Percentiles rank a stretch among this genome's conserved stretches.
Evolutionary conservation across 73 alveolate genomes (phyloP).

Genomic region (Stentor roeselii): DNA sequence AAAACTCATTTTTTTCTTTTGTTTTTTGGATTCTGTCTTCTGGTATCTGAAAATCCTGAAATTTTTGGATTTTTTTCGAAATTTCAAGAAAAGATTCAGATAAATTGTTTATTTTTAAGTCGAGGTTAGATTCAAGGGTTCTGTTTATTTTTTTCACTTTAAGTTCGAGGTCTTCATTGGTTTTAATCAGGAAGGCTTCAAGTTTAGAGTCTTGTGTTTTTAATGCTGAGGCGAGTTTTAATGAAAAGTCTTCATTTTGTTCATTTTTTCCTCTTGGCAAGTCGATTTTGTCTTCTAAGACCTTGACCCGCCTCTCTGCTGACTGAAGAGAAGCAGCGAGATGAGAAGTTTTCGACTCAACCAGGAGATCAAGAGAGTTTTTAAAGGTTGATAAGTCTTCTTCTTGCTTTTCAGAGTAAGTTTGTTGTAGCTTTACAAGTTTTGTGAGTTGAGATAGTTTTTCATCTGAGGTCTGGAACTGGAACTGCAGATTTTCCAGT

Average conservation of each 20-base stretch:
- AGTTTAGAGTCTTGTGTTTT: background rate
- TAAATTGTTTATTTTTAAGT: too few species aligned
- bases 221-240: background rate
- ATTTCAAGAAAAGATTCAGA: too few species aligned
- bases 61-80: too few species aligned
- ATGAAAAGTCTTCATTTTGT: background rate
- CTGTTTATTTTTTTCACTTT: background rate
- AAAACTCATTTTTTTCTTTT: background rate
- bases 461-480: constrained; percentile 38
- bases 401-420: constrained; percentile 45
- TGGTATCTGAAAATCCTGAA: too few species aligned
- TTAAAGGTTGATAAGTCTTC: constrained; percentile 23
- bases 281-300: background rate
- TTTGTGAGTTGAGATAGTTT: constrained; percentile 36
- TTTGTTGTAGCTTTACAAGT: constrained; percentile 39
- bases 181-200: background rate
- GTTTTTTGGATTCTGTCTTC: too few species aligned
- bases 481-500: constrained; percentile 32
- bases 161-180: background rate
- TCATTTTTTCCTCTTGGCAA: background rate
- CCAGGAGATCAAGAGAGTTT: background rate
- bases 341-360: background rate
- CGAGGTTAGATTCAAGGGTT: background rate
- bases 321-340: background rate
- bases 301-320: background rate